Percentiles rank a stretch among this genome's conserved stretches.
Conservation (phyloP, 768 basidiomycete genomes). For the Sporobolomyces phaffii region DNA sequence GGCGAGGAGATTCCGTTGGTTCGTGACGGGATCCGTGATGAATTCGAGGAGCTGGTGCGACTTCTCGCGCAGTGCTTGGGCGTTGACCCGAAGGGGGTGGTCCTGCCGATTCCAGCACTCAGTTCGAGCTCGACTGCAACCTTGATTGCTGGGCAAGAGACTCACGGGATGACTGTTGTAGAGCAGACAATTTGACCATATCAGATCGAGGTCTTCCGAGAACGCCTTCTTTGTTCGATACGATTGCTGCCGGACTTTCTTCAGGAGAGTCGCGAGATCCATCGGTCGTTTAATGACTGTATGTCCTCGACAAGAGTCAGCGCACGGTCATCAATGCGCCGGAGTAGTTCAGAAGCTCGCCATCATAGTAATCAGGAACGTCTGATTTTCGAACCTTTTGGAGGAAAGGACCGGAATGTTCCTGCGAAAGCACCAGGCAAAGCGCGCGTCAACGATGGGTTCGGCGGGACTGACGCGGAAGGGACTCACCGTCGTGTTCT, state of each 20-base stretch:
- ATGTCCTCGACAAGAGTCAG: conserved; percentile 46
- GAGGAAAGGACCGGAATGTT: conserved; percentile 85
- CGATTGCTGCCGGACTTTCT: conserved; percentile 82
- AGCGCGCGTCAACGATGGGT: conserved; percentile 11
- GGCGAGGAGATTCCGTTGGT: conserved; percentile 16
- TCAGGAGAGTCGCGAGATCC: conserved; percentile 88
- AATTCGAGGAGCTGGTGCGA: conserved; percentile 79
- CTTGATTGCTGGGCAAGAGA: conserved; percentile 29
- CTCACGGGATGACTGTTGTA: conserved; percentile 87
- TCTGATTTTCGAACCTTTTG: conserved; percentile 86
- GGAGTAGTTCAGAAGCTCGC: conserved; percentile 51
- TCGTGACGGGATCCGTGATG: conserved; percentile 64
- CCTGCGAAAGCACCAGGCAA: conserved; percentile 58
- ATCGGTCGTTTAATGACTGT: conserved; percentile 88
- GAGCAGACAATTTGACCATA: conserved; percentile 89
- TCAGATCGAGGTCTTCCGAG: conserved; percentile 85
- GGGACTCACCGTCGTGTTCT: conserved; percentile 55
- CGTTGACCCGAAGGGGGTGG: conserved; percentile 80
- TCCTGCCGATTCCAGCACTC: conserved; percentile 52
- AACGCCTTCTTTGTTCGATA: conserved; percentile 84
- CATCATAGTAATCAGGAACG: conserved; percentile 86
- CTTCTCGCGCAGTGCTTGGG: conserved; percentile 71
- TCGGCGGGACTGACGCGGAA: conserved; percentile 49
- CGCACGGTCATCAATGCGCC: no score
- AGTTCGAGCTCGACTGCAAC: not conserved